Percentiles rank a stretch among this genome's conserved stretches.
phyloP scores from a whole-genome alignment of 2,329 filamentous ascomycete genomes.

The Neonectria sp. region DNA sequence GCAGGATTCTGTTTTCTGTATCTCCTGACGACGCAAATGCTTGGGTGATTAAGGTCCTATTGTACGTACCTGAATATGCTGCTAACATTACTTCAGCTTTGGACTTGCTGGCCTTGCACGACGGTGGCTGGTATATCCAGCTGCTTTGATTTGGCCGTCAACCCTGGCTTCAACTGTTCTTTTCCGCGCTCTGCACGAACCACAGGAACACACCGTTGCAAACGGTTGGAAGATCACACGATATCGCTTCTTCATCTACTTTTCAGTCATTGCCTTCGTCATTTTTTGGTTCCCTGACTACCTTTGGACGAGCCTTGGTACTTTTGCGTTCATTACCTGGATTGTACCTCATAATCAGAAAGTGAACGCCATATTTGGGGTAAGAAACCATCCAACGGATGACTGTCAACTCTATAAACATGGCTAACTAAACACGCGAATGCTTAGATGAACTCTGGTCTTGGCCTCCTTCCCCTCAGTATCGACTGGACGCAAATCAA shows the following conservation, averaged over 20 bases:
- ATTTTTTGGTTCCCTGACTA: conserved; percentile 31
- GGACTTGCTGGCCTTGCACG: conserved; percentile 28
- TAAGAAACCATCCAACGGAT: neutral
- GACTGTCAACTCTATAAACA: fast-evolving
- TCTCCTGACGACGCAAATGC: conserved; percentile 29
- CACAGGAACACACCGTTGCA: conserved; percentile 8
- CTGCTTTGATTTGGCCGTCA: conserved; percentile 26
- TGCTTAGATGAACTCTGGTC: conserved; percentile 26
- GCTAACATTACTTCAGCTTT: conserved; percentile 1
- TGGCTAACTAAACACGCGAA: neutral
- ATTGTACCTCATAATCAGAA: conserved; percentile 30
- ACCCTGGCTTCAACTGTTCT: conserved; percentile 25
- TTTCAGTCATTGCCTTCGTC: conserved; percentile 16
- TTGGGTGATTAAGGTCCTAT: conserved; percentile 3
- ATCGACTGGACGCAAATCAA: conserved; percentile 31
- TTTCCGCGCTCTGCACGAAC: conserved; percentile 26
- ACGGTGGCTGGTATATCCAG: conserved; percentile 25
- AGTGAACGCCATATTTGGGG: conserved; percentile 25
- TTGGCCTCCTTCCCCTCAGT: conserved; percentile 21
- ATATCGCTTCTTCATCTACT: conserved; percentile 26
- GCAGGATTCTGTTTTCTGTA: conserved; percentile 29
- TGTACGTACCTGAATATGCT: fast-evolving
- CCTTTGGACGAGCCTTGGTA: conserved; percentile 26
- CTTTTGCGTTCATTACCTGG: conserved; percentile 26
- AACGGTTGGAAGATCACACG: conserved; percentile 22